Evolutionary conservation across 441 rosid species (phyloP), one percentile per base, ranked within the genome.

Genomic region (Aleurites moluccanus): DNA sequence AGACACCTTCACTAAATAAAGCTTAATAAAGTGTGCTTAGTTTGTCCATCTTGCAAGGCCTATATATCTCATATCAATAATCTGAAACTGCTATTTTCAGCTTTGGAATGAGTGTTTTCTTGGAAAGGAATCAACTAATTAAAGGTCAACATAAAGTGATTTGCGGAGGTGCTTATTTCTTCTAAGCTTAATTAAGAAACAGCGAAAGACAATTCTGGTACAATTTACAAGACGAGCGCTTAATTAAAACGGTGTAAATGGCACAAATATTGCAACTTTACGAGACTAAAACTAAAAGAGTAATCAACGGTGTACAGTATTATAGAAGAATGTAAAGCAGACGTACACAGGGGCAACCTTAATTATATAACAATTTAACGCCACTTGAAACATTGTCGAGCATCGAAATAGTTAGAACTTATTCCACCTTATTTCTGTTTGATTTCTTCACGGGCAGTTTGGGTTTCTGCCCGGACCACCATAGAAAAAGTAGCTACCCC

Each of bases 391-490:
- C 4, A 30, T 3, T 4, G 33, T 23, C 33, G 25, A 57, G 62
- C 25, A 59, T 59, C 18, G 13, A 25, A 10, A 25, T 3, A 25
- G 0, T 10, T 23, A 59, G 10, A 30, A 59, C 27, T 25, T 7
- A 28, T 50, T 50, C 55, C n/a, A 16, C 20, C 55, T 53, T 53
- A 53, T 6, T 53, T 53, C 11, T n/a, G 1, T 67, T 3, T 30
- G 42, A 10, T n/a, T 28, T 1, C 28, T 72, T 87, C 85, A 91
- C 16, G 85, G 90, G 80, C 96, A 91, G 61, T 80, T 83, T 14
- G 92, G 73, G 77, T 82, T 91, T 82, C 89, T 85, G 30, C 97
- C 94, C 25, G 94, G 97, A 40, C 97, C 97, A 52, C 94, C 97
- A 47, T 79, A 90, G 84, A 85, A 91, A 65, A 91, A 86, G 77